phyloP scores from a whole-genome alignment of 495 filamentous ascomycete genomes.

The Penicillium bialowiezense region DNA sequence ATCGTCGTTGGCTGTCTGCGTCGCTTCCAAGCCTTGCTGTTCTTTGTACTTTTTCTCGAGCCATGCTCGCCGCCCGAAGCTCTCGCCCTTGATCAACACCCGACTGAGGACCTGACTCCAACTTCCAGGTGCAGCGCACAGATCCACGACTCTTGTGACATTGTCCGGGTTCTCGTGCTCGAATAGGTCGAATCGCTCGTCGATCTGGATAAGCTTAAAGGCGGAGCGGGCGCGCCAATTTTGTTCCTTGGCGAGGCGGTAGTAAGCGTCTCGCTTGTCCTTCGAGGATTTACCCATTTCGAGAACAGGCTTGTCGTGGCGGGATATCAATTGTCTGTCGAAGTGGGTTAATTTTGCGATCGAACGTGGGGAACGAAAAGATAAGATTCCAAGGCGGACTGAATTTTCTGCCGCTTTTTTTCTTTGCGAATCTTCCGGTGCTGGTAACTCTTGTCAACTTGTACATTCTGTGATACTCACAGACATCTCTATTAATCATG shows the following conservation, averaged over 20 bases:
- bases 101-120: slow-evolving; percentile 96
- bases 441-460: not conserved
- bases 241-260: slow-evolving; percentile 95
- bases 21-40: slow-evolving; percentile 36
- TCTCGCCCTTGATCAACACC: slow-evolving; percentile 87
- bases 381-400: slow-evolving; percentile 41
- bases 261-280: slow-evolving; percentile 97
- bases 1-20: slow-evolving; percentile 13
- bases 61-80: slow-evolving; percentile 80
- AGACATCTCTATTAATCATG: slow-evolving; percentile 22
- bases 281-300: slow-evolving; percentile 97
- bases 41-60: slow-evolving; percentile 70
- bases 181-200: slow-evolving; percentile 96
- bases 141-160: slow-evolving; percentile 91
- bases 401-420: slow-evolving; percentile 41
- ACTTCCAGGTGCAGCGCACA: slow-evolving; percentile 93
- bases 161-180: slow-evolving; percentile 52
- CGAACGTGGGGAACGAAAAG: slow-evolving; percentile 28
- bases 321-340: slow-evolving; percentile 6
- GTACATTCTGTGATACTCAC: not conserved
- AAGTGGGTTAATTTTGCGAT: slow-evolving; percentile 18
- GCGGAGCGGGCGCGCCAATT: slow-evolving; percentile 95
- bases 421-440: slow-evolving; percentile 16
- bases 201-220: slow-evolving; percentile 94
- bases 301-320: not conserved